A percentile compares a stretch with the other conserved stretches of the same genome.
Evolutionary conservation across 2,329 filamentous ascomycete species (phyloP).

Genomic region (Penicillium concentricum): DNA sequence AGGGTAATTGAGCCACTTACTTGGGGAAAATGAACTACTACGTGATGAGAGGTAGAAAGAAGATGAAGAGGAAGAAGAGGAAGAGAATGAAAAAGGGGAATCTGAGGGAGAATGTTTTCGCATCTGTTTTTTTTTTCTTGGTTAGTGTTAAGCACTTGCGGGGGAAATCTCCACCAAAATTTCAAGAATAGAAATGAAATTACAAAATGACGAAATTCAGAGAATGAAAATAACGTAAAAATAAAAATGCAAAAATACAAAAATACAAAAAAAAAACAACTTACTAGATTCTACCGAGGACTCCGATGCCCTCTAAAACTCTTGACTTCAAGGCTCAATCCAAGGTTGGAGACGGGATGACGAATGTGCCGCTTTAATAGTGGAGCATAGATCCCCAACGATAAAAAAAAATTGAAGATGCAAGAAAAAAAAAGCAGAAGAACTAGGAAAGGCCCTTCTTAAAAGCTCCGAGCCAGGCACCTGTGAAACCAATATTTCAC

Average conservation of each 20-base stretch:
- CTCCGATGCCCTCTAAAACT: not conserved
- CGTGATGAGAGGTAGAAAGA: constrained; percentile 35
- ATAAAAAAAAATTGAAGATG: not conserved
- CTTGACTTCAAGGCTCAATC: not conserved
- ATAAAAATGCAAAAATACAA: not conserved
- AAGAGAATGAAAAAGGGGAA: constrained; percentile 21
- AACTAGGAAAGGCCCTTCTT: not conserved
- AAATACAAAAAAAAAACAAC: not conserved
- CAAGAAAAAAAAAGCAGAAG: not conserved
- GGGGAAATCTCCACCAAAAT: constrained; percentile 3
- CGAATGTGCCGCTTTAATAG: constrained; percentile 9
- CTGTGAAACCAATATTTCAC: constrained; percentile 16
- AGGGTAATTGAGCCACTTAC: constrained; percentile 13
- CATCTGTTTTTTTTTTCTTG: constrained; percentile 1
- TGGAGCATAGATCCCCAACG: not conserved
- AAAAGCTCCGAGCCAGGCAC: constrained; percentile 16
- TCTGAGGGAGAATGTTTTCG: constrained; percentile 12
- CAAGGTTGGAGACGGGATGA: constrained; percentile 1
- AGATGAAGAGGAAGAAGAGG: constrained; percentile 22
- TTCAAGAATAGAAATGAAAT: not conserved
- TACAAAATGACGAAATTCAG: not conserved
- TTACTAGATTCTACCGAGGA: not conserved
- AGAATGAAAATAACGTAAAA: not conserved
- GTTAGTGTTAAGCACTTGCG: constrained; percentile 12
- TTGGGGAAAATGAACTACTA: constrained; percentile 24